Evolutionary conservation across 2,329 filamentous ascomycete genomes (phyloP).

Genomic region (Fusarium devonianum): DNA sequence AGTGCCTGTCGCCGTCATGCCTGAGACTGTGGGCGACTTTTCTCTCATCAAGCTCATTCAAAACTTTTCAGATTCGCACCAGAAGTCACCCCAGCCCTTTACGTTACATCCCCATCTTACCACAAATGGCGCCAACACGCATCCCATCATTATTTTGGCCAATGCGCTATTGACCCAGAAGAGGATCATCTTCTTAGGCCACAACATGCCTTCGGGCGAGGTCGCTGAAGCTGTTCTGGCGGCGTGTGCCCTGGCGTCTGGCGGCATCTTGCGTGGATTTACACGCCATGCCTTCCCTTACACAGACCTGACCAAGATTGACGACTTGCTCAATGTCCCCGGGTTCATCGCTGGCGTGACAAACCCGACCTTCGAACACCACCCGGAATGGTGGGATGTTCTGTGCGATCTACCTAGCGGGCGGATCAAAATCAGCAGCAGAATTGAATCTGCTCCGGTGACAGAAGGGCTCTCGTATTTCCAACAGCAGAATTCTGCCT

Average conservation of each 20-base stretch:
- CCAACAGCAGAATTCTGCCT: conserved; percentile 75
- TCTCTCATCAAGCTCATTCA: conserved; percentile 97
- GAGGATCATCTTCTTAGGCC: conserved; percentile 91
- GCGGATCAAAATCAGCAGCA: conserved; percentile 91
- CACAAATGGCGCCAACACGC: conserved; percentile 86
- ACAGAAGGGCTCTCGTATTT: conserved; percentile 90
- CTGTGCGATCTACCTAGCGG: conserved; percentile 92
- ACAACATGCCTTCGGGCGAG: conserved; percentile 93
- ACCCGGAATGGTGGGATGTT: conserved; percentile 98
- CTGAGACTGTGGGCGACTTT: conserved; percentile 97
- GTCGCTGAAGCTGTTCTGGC: conserved; percentile 97
- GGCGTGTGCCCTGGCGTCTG: conserved; percentile 92
- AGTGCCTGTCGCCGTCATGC: conserved; percentile 89
- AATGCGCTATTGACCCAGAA: conserved; percentile 97
- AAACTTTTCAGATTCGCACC: conserved; percentile 84
- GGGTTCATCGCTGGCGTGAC: conserved; percentile 98
- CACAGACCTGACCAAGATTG: conserved; percentile 96
- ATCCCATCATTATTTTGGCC: conserved; percentile 92
- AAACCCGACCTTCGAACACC: conserved; percentile 93
- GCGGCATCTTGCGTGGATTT: conserved; percentile 90
- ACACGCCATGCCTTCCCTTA: conserved; percentile 97
- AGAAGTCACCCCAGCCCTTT: conserved; percentile 85
- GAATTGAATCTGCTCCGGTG: conserved; percentile 79
- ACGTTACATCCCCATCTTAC: conserved; percentile 89
- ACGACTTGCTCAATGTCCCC: conserved; percentile 92